Conservation (phyloP, 1,139 yeast genomes). For the Yamadazyma sp. region DNA sequence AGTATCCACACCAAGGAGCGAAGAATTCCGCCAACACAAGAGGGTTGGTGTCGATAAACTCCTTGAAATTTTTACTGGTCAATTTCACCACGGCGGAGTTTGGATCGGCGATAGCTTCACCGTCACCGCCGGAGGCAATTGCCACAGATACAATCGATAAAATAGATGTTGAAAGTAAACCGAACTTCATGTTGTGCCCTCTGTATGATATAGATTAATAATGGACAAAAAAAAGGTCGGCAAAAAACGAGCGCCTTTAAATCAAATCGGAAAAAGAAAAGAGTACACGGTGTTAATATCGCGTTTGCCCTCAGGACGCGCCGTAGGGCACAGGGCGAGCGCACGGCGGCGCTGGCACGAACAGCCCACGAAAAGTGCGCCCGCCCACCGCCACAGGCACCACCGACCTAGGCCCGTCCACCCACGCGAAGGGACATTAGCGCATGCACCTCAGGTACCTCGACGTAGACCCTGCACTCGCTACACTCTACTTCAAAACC, state of each 20-base stretch:
- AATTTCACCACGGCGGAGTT: conserved; percentile 88
- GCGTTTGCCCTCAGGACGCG: too few relatives aligned
- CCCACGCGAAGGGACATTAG: too few relatives aligned
- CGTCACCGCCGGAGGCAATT: conserved; percentile 43
- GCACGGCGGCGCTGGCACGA: too few relatives aligned
- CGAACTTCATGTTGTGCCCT: too few relatives aligned
- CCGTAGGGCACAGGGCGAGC: too few relatives aligned
- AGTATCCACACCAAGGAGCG: conserved; percentile 99
- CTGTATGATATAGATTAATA: too few relatives aligned
- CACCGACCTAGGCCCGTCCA: too few relatives aligned
- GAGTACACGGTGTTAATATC: conserved; percentile 1
- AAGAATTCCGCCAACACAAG: conserved; percentile 91
- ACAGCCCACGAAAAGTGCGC: too few relatives aligned
- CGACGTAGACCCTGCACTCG: too few relatives aligned
- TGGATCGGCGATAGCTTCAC: conserved; percentile 72
- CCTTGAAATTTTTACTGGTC: conserved; percentile 57
- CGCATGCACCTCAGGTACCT: too few relatives aligned
- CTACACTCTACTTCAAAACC: too few relatives aligned
- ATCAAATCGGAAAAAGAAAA: not conserved
- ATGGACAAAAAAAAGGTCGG: not conserved
- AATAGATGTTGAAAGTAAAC: conserved; percentile 40
- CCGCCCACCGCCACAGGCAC: too few relatives aligned
- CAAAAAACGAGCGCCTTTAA: not conserved
- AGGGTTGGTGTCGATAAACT: conserved; percentile 68
- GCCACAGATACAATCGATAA: conserved; percentile 43